A percentile compares a stretch with the other conserved stretches of the same genome.
Conservation (phyloP, 2,329 filamentous ascomycete species). For the Sordariomycetes sp. region DNA sequence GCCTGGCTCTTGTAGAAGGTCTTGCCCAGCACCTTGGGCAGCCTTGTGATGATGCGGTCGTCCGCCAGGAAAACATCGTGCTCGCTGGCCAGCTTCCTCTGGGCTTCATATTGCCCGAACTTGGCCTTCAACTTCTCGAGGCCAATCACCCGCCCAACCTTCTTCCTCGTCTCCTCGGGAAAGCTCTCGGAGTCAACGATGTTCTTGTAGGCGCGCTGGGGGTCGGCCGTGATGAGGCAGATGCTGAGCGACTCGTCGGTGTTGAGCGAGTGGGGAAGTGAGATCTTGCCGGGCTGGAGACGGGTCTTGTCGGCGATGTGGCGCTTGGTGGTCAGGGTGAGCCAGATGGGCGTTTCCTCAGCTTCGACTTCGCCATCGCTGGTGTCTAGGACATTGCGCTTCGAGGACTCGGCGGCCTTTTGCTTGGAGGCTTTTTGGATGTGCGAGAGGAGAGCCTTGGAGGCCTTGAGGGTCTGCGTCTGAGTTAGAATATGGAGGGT, state of each 20-base stretch:
- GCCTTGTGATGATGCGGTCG: constrained; percentile 66
- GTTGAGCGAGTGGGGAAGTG: constrained; percentile 68
- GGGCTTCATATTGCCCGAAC: constrained; percentile 81
- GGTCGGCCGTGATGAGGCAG: constrained; percentile 77
- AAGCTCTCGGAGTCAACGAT: constrained; percentile 67
- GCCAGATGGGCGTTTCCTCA: constrained; percentile 47
- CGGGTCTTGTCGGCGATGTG: constrained; percentile 63
- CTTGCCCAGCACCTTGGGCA: constrained; percentile 78
- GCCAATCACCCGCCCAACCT: constrained; percentile 71
- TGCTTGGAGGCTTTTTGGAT: constrained; percentile 48
- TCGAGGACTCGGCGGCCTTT: constrained; percentile 35
- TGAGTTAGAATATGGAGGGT: not conserved
- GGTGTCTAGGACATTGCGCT: constrained; percentile 46
- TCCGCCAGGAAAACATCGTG: constrained; percentile 94
- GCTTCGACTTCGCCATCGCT: constrained; percentile 31
- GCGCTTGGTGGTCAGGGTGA: constrained; percentile 55
- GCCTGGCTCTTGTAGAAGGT: constrained; percentile 77
- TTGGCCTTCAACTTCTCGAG: constrained; percentile 71
- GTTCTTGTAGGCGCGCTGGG: constrained; percentile 85
- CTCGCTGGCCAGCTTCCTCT: constrained; percentile 72
- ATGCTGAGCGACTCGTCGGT: constrained; percentile 37
- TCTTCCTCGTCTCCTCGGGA: constrained; percentile 54
- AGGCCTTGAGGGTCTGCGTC: constrained; percentile 49
- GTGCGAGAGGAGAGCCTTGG: constrained; percentile 51
- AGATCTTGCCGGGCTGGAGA: constrained; percentile 77